A percentile compares a stretch with the other conserved stretches of the same genome.
Conservation (phyloP, 2,329 filamentous ascomycete genomes). For the Aspergillus sp. region DNA sequence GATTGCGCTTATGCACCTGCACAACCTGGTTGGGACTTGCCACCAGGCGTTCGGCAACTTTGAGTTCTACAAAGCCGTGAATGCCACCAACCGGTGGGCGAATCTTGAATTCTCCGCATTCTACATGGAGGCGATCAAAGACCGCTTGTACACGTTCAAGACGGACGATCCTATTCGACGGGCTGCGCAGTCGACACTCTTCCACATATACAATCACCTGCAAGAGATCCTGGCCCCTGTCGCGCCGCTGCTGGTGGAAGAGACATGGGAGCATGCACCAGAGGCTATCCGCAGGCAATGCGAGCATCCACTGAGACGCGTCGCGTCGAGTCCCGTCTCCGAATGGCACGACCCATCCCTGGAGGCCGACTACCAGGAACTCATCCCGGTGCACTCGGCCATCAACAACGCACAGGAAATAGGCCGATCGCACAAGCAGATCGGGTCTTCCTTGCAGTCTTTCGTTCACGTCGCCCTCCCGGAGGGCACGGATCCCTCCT, state of each 20-base stretch:
- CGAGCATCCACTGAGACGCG: constrained; percentile 37
- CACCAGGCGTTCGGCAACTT: constrained; percentile 57
- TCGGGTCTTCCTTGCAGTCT: constrained; percentile 75
- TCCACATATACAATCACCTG: constrained; percentile 59
- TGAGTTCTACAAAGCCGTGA: constrained; percentile 74
- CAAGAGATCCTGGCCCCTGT: constrained; percentile 72
- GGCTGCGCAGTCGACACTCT: constrained; percentile 48
- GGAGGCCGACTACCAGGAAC: constrained; percentile 31
- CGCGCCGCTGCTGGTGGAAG: constrained; percentile 74
- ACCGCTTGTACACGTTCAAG: constrained; percentile 77
- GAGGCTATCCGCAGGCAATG: constrained; percentile 47
- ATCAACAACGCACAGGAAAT: constrained; percentile 69
- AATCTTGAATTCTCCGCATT: constrained; percentile 78
- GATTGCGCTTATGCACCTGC: constrained; percentile 67
- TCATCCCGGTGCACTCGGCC: constrained; percentile 48
- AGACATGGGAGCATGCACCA: constrained; percentile 74
- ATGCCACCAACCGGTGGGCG: constrained; percentile 69
- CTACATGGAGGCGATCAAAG: constrained; percentile 88
- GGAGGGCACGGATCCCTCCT: constrained; percentile 5
- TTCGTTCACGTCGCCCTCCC: constrained; percentile 45
- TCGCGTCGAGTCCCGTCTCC: constrained; percentile 18
- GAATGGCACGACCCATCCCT: constrained; percentile 40
- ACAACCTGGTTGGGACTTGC: constrained; percentile 55
- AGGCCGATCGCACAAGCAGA: constrained; percentile 58
- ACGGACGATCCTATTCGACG: constrained; percentile 52